Base-by-base conservation (phyloP, 352 stramenopile genomes). In the Phytophthora uliginosa region DNA sequence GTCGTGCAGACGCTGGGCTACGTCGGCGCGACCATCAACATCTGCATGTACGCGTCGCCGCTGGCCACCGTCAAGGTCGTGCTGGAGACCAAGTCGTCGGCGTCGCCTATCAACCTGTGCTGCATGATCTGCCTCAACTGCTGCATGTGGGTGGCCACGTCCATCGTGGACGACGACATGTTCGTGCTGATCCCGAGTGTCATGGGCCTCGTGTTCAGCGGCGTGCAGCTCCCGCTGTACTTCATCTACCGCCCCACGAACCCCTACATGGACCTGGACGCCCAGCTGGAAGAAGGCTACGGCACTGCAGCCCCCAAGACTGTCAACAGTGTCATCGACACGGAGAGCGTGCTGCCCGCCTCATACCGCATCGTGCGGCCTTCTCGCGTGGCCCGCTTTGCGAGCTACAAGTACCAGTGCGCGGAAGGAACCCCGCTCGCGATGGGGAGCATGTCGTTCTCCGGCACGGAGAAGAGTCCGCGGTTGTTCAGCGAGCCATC, bases 31-130 rank as follows among this genome's bases (percentile, higher is more conserved):
- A 61, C 60, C 22, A 85, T 84, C 55, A 86, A 79, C 20, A 67
- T 90, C 42, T 64, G 84, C 38, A 63, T 91, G 56, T 93, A 90
- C 69, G 71, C 79, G 42, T 90, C 86, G 4, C 86, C 86, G 1
- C 74, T 94, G 31, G 81, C 73, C 52, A 88, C 69, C 1, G 71
- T 94, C 50, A 76, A 71, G 48, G 61, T 80, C 4, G 86, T 91
- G n/a, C 10, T 94, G 17, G 60, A 62, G 13, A 83, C 73, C 68
- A 88, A 88, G 65, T 83, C 77, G n/a, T 76, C 81, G 33, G 67
- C 67, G n/a, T 89, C 80, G 12, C 81, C 79, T 10, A 84, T 92
- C 57, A 69, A 74, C 26, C 76, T 94, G 74, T 78, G 82, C 36
- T 22, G 66, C 33, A 84, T 84, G 38, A 83, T 80, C 33, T 69